Evolutionary conservation across 441 rosid genomes (phyloP).

Genomic region (Lepidium campestre): DNA sequence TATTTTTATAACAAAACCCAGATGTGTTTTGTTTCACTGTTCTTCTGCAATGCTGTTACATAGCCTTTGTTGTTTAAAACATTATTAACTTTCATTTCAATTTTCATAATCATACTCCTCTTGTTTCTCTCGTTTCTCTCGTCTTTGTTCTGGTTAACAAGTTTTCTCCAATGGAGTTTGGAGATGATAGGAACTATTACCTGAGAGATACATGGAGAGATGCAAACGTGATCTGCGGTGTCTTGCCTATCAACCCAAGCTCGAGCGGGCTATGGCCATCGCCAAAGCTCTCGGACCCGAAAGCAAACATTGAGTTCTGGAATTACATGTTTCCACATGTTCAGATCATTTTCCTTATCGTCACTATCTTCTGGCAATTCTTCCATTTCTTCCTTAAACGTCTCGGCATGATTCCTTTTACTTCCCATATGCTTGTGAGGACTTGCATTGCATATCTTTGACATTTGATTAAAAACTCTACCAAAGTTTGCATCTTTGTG

Average conservation of each 20-base stretch:
- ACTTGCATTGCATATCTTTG: background rate
- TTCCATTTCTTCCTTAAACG: conserved; percentile 24
- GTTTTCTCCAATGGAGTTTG: conserved; percentile 17
- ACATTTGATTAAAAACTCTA: background rate
- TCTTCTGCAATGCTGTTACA: conserved; percentile 7
- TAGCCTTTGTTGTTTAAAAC: background rate
- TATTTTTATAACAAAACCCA: conserved; percentile 1
- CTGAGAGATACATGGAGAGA: conserved; percentile 32
- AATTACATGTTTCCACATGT: conserved; percentile 29
- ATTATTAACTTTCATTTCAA: background rate
- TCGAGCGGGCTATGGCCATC: conserved; percentile 27
- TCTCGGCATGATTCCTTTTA: conserved; percentile 28
- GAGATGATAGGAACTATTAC: conserved; percentile 19
- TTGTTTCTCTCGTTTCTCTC: background rate
- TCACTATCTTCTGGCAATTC: conserved; percentile 22
- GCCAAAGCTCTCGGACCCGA: conserved; percentile 5
- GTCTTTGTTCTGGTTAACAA: background rate
- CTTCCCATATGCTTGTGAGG: conserved; percentile 38
- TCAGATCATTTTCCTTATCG: conserved; percentile 18
- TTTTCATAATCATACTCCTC: background rate
- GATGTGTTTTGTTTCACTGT: conserved; percentile 14
- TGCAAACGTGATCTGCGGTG: conserved; percentile 12
- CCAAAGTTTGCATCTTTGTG: background rate
- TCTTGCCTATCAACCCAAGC: conserved; percentile 21
- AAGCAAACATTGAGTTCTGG: conserved; percentile 15